Percentiles rank a stretch among this genome's conserved stretches.
These are phyloP conservation scores for Colletotrichum sp. DNA, from an alignment of 2,329 filamentous ascomycete species.

Conservation along the genomic window DNA sequence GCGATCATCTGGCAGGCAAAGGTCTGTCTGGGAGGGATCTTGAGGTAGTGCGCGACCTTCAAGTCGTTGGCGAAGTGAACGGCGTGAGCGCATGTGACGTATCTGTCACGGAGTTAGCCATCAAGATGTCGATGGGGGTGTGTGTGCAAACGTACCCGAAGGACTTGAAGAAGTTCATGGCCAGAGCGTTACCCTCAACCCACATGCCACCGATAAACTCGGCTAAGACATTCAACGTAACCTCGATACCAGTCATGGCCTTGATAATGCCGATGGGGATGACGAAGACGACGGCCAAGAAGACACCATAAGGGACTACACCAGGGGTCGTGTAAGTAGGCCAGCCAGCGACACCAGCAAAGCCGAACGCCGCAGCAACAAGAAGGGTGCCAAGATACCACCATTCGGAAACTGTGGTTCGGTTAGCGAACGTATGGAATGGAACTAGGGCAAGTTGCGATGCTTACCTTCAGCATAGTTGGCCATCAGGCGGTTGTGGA, in stretches of 20 bases:
- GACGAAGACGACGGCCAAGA: conserved; percentile 47
- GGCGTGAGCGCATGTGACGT: conserved; percentile 56
- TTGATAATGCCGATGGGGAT: conserved; percentile 49
- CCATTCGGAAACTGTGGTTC: conserved; percentile 41
- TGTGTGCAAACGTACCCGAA: not conserved
- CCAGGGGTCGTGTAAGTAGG: conserved; percentile 45
- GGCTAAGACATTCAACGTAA: conserved; percentile 50
- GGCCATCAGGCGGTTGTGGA: conserved; percentile 37
- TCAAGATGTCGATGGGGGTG: not conserved
- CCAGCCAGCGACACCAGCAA: conserved; percentile 43
- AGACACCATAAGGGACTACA: conserved; percentile 46
- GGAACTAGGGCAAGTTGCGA: no score
- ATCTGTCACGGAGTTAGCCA: conserved; percentile 19
- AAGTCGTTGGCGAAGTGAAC: conserved; percentile 54
- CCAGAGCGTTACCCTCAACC: conserved; percentile 48
- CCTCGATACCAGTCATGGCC: conserved; percentile 46
- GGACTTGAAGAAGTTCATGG: conserved; percentile 53
- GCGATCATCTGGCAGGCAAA: conserved; percentile 65
- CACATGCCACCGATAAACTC: conserved; percentile 52
- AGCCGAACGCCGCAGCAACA: conserved; percentile 38
- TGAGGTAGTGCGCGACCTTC: conserved; percentile 61
- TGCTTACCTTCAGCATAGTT: conserved; percentile 30
- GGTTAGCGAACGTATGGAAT: not conserved
- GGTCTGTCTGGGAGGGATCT: conserved; percentile 65
- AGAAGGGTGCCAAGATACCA: conserved; percentile 43